Evolutionary conservation across 2,329 filamentous ascomycete genomes (phyloP), one percentile per base, ranked within the genome.

Genomic region (Fusarium transvaalense): DNA sequence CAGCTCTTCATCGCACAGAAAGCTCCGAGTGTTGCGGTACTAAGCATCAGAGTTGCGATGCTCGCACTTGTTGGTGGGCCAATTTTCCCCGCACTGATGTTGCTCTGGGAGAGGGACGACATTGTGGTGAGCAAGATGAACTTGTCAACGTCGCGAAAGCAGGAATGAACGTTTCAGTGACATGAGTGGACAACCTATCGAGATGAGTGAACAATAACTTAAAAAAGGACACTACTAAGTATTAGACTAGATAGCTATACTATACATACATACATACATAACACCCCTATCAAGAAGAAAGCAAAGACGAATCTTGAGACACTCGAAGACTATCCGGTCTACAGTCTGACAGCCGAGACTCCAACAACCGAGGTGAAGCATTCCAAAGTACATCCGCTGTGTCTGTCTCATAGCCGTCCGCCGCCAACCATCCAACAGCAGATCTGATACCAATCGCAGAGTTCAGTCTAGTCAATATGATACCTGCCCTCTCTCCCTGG

Each of bases 371-470:
- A 2, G 34, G 59, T 3, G 59, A 14, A 10, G 38, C 32, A 4
- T 21, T 9, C 10, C 42, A 34, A 5, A 12, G 1, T 2, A 21
- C 12, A 45, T 23, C 43, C 14, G 5, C 10, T 8, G 19, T 21
- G 0, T 37, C 29, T 14, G 5, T 14, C 10, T 45, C 34, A 27
- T 12, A 6, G 15, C 19, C 32, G 19, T 45, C 32, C 9, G 51
- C 54, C 2, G 34, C n/a, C 2, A 41, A 3, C 45, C 51, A 69
- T 7, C 64, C 70, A 10, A 71, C 61, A 6, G 76, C 77, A 6
- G 74, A 73, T 27, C 75, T 69, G 4, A 78, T 74, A 3, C 77
- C 77, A 14, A 78, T 76, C 2, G 61, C 62, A 1, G 61, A 66
- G 32, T 78, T 74, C 13, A 78, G 66, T 14, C 77, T 65, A 6